A percentile compares a stretch with the other conserved stretches of the same genome.
Conservation (phyloP, 495 filamentous ascomycete species). For the Hyphodiscus hymeniophilus region DNA sequence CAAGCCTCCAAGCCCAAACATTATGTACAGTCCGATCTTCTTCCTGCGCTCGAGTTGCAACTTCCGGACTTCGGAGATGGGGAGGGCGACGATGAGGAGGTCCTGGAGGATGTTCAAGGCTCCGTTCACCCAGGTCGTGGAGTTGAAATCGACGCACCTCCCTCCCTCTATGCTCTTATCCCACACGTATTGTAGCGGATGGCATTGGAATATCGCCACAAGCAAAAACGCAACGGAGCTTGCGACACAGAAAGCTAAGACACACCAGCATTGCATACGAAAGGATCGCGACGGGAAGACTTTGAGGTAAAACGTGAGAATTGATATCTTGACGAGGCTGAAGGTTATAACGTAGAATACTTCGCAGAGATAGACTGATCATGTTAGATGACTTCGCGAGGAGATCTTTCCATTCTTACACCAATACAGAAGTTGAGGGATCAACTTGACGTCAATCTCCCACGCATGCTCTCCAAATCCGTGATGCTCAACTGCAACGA, state of each 20-base stretch:
- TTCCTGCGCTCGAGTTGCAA: constrained; percentile 32
- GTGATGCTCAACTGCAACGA: too few species aligned
- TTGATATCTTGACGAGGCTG: constrained; percentile 8
- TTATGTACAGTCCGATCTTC: constrained; percentile 30
- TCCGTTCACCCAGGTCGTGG: constrained; percentile 41
- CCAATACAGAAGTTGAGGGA: too few species aligned
- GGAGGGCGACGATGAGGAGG: constrained; percentile 39
- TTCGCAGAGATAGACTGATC: constrained; percentile 4
- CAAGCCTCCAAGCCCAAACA: constrained; percentile 35
- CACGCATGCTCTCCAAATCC: too few species aligned
- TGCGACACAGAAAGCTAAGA: background rate
- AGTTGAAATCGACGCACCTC: constrained; percentile 36
- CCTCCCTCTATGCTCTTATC: constrained; percentile 8
- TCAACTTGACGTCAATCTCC: too few species aligned
- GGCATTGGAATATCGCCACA: constrained; percentile 16
- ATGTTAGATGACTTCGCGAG: too few species aligned
- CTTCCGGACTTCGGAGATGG: constrained; percentile 38
- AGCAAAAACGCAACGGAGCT: constrained; percentile 3
- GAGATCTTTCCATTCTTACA: too few species aligned
- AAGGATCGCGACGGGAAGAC: constrained; percentile 4
- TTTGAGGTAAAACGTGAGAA: constrained; percentile 14
- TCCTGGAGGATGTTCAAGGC: constrained; percentile 45
- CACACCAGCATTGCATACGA: background rate
- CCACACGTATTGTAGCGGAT: constrained; percentile 20
- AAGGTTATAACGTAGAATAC: constrained; percentile 8